phyloP scores from a whole-genome alignment of 257 asterid genomes.

The Nemophila menziesii region DNA sequence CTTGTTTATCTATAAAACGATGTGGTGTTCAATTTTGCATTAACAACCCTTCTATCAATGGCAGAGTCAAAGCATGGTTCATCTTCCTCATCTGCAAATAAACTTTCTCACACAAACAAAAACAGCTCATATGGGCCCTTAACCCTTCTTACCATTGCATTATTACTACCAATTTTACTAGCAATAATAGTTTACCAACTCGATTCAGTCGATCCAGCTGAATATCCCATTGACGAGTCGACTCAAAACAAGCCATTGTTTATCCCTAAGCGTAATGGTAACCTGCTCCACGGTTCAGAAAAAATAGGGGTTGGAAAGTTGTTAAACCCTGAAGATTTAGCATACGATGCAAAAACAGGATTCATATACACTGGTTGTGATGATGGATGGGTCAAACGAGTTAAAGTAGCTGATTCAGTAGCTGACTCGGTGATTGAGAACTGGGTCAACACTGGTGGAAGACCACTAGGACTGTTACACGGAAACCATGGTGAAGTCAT shows the following conservation, averaged over 20 bases:
- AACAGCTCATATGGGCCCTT: conserved; percentile 8
- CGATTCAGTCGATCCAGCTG: conserved; percentile 53
- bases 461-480: conserved; percentile 62
- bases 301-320: conserved; percentile 48
- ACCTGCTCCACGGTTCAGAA: conserved; percentile 45
- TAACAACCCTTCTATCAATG: neutral
- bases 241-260: conserved; percentile 11
- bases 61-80: neutral
- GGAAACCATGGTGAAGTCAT: conserved; percentile 61
- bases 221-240: conserved; percentile 32
- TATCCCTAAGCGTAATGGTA: conserved; percentile 31
- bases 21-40: neutral
- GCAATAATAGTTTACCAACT: conserved; percentile 44
- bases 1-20: too few species aligned
- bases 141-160: conserved; percentile 12
- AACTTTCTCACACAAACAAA: too few species aligned
- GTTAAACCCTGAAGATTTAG: conserved; percentile 64
- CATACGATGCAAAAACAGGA: conserved; percentile 41
- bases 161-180: conserved; percentile 29
- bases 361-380: conserved; percentile 54
- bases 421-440: conserved; percentile 45
- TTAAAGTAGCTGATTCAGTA: conserved; percentile 31
- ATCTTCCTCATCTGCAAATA: conserved; percentile 2
- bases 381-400: conserved; percentile 73
- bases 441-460: conserved; percentile 84